Percentiles rank a stretch among this genome's conserved stretches.
phyloP scores from a whole-genome alignment of 495 filamentous ascomycete species.

The Glonium stellatum region DNA sequence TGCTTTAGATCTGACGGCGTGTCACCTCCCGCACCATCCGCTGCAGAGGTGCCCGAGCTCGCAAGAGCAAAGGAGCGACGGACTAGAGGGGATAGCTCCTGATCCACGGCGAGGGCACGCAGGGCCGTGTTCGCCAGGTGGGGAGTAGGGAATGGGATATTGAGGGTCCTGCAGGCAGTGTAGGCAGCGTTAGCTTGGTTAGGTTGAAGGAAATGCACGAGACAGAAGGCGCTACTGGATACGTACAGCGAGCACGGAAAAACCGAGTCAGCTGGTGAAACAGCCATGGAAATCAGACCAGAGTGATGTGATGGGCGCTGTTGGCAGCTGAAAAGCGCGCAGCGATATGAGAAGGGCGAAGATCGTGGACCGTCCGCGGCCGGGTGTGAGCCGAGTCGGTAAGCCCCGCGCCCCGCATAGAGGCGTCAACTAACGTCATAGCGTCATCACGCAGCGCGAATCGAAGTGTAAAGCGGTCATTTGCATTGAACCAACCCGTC shows the following conservation, averaged over 20 bases:
- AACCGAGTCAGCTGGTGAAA: constrained; percentile 37
- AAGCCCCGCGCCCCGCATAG: neutral
- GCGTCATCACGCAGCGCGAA: constrained; percentile 12
- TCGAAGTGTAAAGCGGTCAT: too few species aligned
- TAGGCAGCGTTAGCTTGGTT: neutral
- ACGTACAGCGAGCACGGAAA: constrained; percentile 71
- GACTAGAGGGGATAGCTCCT: constrained; percentile 80
- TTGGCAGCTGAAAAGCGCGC: neutral
- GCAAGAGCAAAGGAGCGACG: constrained; percentile 59
- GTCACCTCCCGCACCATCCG: constrained; percentile 13
- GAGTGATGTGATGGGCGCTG: neutral
- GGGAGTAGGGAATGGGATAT: constrained; percentile 74
- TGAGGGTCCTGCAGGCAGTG: constrained; percentile 53
- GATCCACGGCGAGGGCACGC: constrained; percentile 72
- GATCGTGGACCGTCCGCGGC: neutral
- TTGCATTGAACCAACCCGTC: too few species aligned
- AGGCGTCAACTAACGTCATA: neutral
- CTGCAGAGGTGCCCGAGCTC: constrained; percentile 11
- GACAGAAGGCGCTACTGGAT: too few species aligned
- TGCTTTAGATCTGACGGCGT: constrained; percentile 38
- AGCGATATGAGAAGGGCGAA: neutral
- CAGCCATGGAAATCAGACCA: neutral
- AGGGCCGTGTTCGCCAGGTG: constrained; percentile 73
- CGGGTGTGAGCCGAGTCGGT: neutral
- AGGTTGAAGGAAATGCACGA: constrained; percentile 1